phyloP scores from a whole-genome alignment of 306 rosid genomes.

The Sesbania bispinosa region DNA sequence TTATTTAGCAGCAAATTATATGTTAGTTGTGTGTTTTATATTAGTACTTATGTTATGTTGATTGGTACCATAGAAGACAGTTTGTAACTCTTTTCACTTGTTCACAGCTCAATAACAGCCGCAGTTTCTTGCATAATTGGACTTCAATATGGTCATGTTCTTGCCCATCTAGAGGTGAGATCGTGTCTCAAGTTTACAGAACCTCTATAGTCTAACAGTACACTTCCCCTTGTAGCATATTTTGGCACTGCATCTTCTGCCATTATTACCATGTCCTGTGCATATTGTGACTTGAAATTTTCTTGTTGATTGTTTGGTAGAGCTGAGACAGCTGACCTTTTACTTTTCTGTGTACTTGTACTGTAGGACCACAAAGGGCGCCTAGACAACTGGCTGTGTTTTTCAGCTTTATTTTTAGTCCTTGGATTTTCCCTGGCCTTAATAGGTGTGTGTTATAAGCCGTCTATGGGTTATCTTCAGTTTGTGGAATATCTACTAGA shows the following conservation, averaged over 20 bases:
- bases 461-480: neutral
- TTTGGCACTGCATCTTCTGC: slow-evolving; percentile 11
- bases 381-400: slow-evolving; percentile 49
- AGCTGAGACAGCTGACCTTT: slow-evolving; percentile 12
- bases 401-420: slow-evolving; percentile 47
- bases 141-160: slow-evolving; percentile 91
- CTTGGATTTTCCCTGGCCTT: slow-evolving; percentile 55
- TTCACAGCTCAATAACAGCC: slow-evolving; percentile 75
- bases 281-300: neutral
- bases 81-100: slow-evolving; percentile 25
- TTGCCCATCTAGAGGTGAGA: slow-evolving; percentile 71
- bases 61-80: neutral
- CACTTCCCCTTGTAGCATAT: neutral
- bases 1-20: neutral
- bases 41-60: neutral
- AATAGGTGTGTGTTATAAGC: slow-evolving; percentile 41
- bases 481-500: neutral
- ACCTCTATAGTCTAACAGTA: neutral
- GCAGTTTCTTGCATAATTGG: slow-evolving; percentile 91
- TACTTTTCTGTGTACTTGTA: slow-evolving; percentile 17
- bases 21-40: slow-evolving; percentile 5
- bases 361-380: slow-evolving; percentile 79
- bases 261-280: neutral
- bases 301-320: neutral
- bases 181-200: slow-evolving; percentile 9